These are phyloP conservation scores for Ganoderma leucocontextum DNA, from an alignment of 1,284 basidiomycete genomes.

Conservation along the genomic window DNA sequence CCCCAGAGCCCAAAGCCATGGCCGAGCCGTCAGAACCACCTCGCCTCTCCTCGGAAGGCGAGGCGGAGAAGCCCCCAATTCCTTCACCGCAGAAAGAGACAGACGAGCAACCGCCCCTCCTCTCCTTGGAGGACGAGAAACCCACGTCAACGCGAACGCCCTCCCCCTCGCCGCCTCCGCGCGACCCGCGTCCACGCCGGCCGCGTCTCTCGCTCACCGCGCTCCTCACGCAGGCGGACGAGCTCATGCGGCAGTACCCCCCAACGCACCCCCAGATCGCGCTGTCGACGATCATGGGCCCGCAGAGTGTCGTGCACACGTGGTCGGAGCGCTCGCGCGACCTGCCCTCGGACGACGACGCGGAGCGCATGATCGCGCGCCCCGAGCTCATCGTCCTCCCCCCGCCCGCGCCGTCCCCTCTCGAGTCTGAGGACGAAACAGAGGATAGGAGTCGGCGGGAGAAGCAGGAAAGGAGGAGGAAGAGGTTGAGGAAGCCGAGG, in stretches of 20 bases:
- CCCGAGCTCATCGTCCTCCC: conserved; percentile 63
- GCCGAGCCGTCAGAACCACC: conserved; percentile 14
- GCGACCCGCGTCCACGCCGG: conserved; percentile 28
- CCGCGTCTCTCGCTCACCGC: conserved; percentile 48
- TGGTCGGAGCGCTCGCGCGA: conserved; percentile 57
- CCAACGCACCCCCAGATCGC: conserved; percentile 54
- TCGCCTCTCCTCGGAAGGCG: neutral
- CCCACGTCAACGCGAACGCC: conserved; percentile 23
- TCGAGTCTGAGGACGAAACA: conserved; percentile 49
- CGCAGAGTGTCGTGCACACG: conserved; percentile 65
- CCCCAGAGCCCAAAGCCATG: conserved; percentile 6
- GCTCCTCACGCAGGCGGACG: conserved; percentile 55
- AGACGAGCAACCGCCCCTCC: neutral
- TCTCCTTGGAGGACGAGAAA: conserved; percentile 20
- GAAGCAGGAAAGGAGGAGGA: conserved; percentile 36
- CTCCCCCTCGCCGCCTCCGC: conserved; percentile 23
- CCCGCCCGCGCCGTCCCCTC: neutral
- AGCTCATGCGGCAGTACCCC: conserved; percentile 52
- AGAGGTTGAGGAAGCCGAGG: conserved; percentile 40
- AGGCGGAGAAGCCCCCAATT: neutral
- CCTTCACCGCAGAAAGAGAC: neutral
- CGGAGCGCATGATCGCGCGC: conserved; percentile 66
- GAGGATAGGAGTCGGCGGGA: conserved; percentile 40
- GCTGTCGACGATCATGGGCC: conserved; percentile 74
- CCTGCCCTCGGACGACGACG: conserved; percentile 60